Evolutionary conservation across 768 basidiomycete genomes (phyloP), one percentile per base, ranked within the genome.

Genomic region (Scleroderma citrinum): DNA sequence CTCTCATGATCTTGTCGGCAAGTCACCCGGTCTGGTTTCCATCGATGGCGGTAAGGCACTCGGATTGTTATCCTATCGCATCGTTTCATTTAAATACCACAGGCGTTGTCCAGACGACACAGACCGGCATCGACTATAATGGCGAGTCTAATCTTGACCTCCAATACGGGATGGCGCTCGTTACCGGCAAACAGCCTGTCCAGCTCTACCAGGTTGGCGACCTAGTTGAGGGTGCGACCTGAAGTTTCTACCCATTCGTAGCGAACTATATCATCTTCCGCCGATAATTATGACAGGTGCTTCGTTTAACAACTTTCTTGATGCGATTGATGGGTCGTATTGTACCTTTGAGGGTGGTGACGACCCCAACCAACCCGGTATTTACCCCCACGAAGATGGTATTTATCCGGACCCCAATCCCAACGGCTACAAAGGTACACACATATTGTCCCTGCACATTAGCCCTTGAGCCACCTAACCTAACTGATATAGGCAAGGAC

Each of bases 91-190:
- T 20, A 5, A 16, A 13, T 46, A 68, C 67, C 4, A 64, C 3
- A 75, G 75, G 76, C 20, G 66, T 74, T 29, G 66, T 71, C 5
- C 78, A 80, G 58, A 72, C 71, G 3, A 49, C 48, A 2, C 37
- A 69, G 34, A 59, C 65, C 52, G 67, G 72, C 37, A 77, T 78
- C 54, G 56, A 66, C 17, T 68, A 69, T 56, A 78, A 77, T 52
- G 79, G 74, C 41, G 80, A 83, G 58, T 75, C 77, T 19, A 69
- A 80, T 53, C 69, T 83, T 16, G 81, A 82, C 61, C 67, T 83
- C 8, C 63, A 81, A 62, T 80, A 78, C 48, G 72, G 70, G 13
- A 75, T 82, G 78, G 62, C 67, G 7, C 67, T 82, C 30, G 70
- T 73, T 13, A 70, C 69, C 3, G 61, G 56, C 10, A 59, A 63